phyloP scores from a whole-genome alignment of 2,329 filamentous ascomycete species.

The Nannizziopsis barbatae region DNA sequence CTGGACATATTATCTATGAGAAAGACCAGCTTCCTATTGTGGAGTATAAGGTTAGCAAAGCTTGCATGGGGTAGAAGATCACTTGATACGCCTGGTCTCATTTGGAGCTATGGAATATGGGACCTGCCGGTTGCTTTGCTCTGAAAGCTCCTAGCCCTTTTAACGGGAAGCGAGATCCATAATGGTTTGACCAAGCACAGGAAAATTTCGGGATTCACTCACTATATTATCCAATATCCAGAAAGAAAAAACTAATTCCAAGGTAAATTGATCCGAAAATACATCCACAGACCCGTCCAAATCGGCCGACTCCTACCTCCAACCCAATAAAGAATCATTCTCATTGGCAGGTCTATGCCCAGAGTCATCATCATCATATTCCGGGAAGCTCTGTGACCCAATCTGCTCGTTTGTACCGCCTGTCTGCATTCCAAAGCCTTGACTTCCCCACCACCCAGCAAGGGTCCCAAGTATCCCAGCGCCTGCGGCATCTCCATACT shows the following conservation, averaged over 20 bases:
- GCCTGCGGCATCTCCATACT: conserved; percentile 1
- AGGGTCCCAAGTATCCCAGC: neutral
- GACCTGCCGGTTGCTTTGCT: neutral
- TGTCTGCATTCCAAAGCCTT: conserved; percentile 5
- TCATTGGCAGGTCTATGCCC: conserved; percentile 12
- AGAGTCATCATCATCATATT: neutral
- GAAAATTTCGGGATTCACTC: too few species aligned
- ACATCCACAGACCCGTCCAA: neutral
- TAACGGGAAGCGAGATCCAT: too few species aligned
- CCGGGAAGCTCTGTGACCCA: neutral
- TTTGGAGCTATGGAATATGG: neutral
- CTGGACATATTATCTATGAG: conserved; percentile 32
- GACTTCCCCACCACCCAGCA: conserved; percentile 1
- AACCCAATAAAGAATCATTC: conserved; percentile 22
- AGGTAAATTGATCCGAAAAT: neutral
- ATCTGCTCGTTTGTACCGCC: conserved; percentile 12
- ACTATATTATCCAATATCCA: too few species aligned
- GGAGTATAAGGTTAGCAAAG: conserved; percentile 35
- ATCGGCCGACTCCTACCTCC: neutral
- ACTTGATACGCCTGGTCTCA: neutral
- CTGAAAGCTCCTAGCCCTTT: neutral
- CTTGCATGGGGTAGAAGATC: conserved; percentile 19
- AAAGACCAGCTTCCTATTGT: conserved; percentile 29
- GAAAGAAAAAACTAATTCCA: too few species aligned
- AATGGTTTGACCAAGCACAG: too few species aligned